Percentiles rank a stretch among this genome's conserved stretches.
phyloP scores from a whole-genome alignment of 768 basidiomycete genomes.

The Coprinopsis marcescibilis region DNA sequence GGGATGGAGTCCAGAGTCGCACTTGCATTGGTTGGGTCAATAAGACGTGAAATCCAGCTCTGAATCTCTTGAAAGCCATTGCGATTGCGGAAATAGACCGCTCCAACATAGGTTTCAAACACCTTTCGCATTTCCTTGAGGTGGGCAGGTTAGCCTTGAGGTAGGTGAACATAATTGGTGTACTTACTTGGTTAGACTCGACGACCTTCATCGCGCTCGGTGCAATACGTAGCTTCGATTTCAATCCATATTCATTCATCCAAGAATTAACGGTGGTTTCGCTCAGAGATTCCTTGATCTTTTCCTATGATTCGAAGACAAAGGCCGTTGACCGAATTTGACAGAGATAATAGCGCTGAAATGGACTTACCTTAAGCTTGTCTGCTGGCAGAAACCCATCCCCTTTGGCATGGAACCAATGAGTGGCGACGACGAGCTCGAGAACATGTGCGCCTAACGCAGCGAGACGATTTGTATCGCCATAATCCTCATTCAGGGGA shows the following conservation, averaged over 20 bases:
- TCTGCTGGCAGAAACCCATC: conserved; percentile 35
- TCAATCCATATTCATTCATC: conserved; percentile 47
- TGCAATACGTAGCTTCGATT: conserved; percentile 46
- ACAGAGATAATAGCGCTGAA: neutral
- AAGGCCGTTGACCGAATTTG: neutral
- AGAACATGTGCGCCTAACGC: conserved; percentile 51
- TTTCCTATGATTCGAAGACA: conserved; percentile 19
- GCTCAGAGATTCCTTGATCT: conserved; percentile 26
- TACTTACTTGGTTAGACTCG: conserved; percentile 16
- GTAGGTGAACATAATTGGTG: neutral
- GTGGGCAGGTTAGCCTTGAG: neutral
- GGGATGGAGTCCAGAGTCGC: conserved; percentile 7
- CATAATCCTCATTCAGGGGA: conserved; percentile 40
- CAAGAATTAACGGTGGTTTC: conserved; percentile 39
- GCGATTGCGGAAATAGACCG: conserved; percentile 53
- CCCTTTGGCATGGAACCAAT: conserved; percentile 38
- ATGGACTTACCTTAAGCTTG: conserved; percentile 38
- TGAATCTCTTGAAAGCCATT: conserved; percentile 45
- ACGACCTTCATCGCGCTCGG: conserved; percentile 28
- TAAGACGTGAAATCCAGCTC: conserved; percentile 52
- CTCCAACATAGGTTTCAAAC: conserved; percentile 61
- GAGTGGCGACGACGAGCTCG: conserved; percentile 45
- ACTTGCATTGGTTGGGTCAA: conserved; percentile 36
- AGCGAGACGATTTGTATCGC: conserved; percentile 54
- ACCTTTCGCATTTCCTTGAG: conserved; percentile 49